These are phyloP conservation scores for Ceratocystis variospora DNA, from an alignment of 2,329 filamentous ascomycete genomes.

Conservation along the genomic window DNA sequence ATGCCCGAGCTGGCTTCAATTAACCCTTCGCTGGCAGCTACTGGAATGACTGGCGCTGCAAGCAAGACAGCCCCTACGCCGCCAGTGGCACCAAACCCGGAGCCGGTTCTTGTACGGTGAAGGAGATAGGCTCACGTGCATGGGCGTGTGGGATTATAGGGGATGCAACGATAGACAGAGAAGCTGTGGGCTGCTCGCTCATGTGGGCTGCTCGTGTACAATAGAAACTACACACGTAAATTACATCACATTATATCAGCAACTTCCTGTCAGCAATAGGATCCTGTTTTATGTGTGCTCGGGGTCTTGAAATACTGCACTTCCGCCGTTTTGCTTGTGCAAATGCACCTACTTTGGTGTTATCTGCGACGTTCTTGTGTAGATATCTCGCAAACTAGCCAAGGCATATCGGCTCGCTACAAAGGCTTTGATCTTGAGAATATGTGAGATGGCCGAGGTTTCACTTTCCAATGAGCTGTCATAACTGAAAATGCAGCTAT, in stretches of 20 bases:
- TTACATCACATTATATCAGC: not conserved
- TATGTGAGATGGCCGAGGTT: too few relatives aligned
- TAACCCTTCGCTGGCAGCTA: not conserved
- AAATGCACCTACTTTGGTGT: too few relatives aligned
- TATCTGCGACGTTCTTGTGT: too few relatives aligned
- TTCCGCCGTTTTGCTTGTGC: not conserved
- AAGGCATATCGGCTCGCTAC: too few relatives aligned
- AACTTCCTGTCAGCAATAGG: not conserved
- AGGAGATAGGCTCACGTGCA: not conserved
- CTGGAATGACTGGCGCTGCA: not conserved
- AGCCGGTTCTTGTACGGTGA: conserved; percentile 3
- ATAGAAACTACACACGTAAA: not conserved
- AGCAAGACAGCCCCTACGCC: not conserved
- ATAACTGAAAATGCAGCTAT: too few relatives aligned
- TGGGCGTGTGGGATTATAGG: not conserved
- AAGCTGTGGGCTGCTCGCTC: not conserved
- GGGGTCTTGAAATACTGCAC: not conserved
- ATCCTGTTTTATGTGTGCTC: not conserved
- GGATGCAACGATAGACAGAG: not conserved
- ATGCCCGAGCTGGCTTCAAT: conserved; percentile 12
- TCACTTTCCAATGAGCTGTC: too few relatives aligned
- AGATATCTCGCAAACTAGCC: too few relatives aligned
- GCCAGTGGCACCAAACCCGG: not conserved
- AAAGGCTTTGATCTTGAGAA: too few relatives aligned
- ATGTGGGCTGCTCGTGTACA: not conserved